Evolutionary conservation across 2,329 filamentous ascomycete genomes (phyloP), one percentile per base, ranked within the genome.

Genomic region (Cercospora sesami): DNA sequence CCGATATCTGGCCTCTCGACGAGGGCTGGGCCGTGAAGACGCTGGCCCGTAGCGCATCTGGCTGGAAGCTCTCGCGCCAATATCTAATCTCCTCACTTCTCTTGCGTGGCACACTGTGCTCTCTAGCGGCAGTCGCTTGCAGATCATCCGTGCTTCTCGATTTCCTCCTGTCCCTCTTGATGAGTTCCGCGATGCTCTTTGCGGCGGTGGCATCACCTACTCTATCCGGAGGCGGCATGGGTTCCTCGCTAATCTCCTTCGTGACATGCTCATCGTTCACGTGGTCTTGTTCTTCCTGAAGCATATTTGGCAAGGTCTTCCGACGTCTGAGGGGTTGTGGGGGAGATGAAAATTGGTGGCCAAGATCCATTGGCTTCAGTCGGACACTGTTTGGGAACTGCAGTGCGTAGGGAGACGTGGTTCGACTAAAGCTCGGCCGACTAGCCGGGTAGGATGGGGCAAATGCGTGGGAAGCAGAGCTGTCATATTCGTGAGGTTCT

Each of bases 361-460:
- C 74, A 7, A 80, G 68, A 51, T 78, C 72, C 58, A 79, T 71
- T 14, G 78, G 78, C 70, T 79, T 79, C 51, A 80, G 69, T 21
- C 72, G 70, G 1, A 76, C 74, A 62, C 77, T 78, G 48, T 79
- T 75, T 9, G 78, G 78, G 64, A 80, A 80, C 23, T 78, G 74
- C 6, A 79, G 74, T 5, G 78, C 78, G 68, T 77, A 78, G 3
- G 78, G 76, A 4, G 78, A 79, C 39, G 71, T 73, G 5, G 64
- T 71, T 51, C 73, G 66, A 36, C 63, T 65, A n/a, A 67, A 60
- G 60, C 67, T 71, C 42, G 65, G 65, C 30, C 48, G 63, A 28
- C 53, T 42, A 5, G 55, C 36, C 12, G 66, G 51, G 36, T 71
- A 60, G 12, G 66, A 55, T 33, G 60, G 55, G n/a, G 67, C 60